A percentile compares a stretch with the other conserved stretches of the same genome.
phyloP scores from a whole-genome alignment of 202 grass and related monocot species.

The Alloteropsis angusta region DNA sequence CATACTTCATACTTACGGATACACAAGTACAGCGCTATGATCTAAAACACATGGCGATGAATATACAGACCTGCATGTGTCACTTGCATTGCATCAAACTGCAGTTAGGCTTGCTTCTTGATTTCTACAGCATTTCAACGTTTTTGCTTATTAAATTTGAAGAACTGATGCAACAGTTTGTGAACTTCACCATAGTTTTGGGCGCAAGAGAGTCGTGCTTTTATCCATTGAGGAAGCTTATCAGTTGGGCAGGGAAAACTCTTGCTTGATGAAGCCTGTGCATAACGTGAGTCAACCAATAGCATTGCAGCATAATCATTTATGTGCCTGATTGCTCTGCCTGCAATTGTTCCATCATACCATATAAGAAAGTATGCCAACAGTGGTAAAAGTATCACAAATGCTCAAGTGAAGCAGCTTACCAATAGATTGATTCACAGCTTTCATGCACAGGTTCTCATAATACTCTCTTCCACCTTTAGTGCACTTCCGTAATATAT shows the following conservation, averaged over 20 bases:
- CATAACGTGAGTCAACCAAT: conserved; percentile 75
- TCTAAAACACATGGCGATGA: background rate
- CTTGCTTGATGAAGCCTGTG: conserved; percentile 27
- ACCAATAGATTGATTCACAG: conserved; percentile 98
- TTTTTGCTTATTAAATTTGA: conserved; percentile 61
- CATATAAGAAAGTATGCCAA: background rate
- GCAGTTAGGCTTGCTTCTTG: background rate
- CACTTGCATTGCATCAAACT: background rate
- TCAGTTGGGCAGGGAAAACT: conserved; percentile 44
- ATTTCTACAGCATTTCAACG: conserved; percentile 10
- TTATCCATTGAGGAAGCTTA: conserved; percentile 90
- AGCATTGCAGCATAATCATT: conserved; percentile 95
- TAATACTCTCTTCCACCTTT: conserved; percentile 80
- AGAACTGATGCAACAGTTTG: conserved; percentile 60
- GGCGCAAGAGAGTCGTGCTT: conserved; percentile 49
- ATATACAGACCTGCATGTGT: background rate
- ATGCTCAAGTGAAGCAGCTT: conserved; percentile 16
- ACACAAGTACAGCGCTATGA: background rate
- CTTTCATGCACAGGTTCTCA: conserved; percentile 98
- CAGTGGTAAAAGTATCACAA: background rate
- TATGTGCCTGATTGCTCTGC: conserved; percentile 90
- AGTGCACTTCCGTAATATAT: conserved; percentile 53
- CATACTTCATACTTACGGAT: background rate
- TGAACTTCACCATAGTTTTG: conserved; percentile 79
- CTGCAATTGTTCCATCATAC: conserved; percentile 42